These are phyloP conservation scores for Nitzschia sp. DNA, from an alignment of 108 stramenopile species.

Conservation along the genomic window DNA sequence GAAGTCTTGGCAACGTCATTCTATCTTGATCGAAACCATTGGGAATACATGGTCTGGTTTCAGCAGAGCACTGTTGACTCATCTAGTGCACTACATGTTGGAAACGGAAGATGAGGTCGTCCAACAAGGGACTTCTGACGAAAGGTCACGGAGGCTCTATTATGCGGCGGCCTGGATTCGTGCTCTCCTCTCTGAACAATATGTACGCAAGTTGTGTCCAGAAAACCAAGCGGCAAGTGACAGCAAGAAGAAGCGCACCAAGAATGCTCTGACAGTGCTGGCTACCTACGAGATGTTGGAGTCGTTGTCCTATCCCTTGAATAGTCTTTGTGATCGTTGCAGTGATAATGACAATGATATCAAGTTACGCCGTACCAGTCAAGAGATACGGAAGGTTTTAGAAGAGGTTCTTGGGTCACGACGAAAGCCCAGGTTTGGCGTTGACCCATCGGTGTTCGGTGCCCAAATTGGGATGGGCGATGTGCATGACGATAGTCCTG, in stretches of 20 bases:
- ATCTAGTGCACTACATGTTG: constrained; percentile 67
- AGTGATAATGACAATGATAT: constrained; percentile 4
- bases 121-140: constrained; percentile 21
- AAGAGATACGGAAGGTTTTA: constrained; percentile 18
- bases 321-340: constrained; percentile 62
- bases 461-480: no score
- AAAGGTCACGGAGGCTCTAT: constrained; percentile 40
- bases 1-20: constrained; percentile 51
- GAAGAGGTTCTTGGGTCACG: constrained; percentile 33
- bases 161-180: constrained; percentile 48
- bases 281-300: constrained; percentile 31
- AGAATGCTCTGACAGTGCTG: constrained; percentile 23
- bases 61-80: constrained; percentile 45
- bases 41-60: constrained; percentile 69
- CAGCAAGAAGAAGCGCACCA: constrained; percentile 32
- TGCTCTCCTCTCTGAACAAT: constrained; percentile 38
- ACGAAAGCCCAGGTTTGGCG: not conserved
- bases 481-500: no score
- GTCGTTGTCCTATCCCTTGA: constrained; percentile 52
- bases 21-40: constrained; percentile 48
- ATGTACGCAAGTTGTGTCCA: constrained; percentile 21
- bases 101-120: constrained; percentile 32
- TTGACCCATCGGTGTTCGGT: no score
- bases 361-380: constrained; percentile 7
- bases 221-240: constrained; percentile 25